Base-by-base conservation (phyloP, 352 stramenopile genomes). In the Phytophthora pini region DNA sequence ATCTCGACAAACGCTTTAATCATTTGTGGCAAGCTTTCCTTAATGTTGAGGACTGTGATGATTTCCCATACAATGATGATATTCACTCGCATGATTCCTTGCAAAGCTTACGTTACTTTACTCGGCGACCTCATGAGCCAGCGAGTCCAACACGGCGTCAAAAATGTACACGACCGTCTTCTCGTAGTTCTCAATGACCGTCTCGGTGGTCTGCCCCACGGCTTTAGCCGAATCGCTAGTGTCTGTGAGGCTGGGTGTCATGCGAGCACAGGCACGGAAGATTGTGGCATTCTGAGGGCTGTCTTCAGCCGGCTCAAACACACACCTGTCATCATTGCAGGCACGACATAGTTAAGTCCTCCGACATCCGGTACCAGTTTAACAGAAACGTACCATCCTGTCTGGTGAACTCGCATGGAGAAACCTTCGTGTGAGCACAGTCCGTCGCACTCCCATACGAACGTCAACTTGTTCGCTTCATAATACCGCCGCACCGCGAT, bases 381-480 rank as follows among this genome's bases (percentile, higher is more conserved):
- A 61, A 44, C 7, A 9, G 38, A 34, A 17, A 69, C 69, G 8
- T 47, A 86, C 79, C 76, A 88, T 74, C 76, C 76, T 72, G 80
- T 88, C 38, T 85, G 71, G 46, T 67, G 68, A 12, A 88, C 39
- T 10, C 67, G 71, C n/a, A 81, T 72, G 0, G 68, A 66, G 29
- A 68, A 64, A 32, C 24, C 45, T 44, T 61, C 58, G 17, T 61
- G 39, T 11, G 71, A 62, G 27, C 52, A 75, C 6, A 65, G 27
- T 8, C 69, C 79, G 6, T 75, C 51, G 45, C 71, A 88, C 54
- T 86, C 76, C 79, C 79, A 88, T 12, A 82, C 67, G 44, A 77
- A 82, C 17, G 76, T 82, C 24, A 86, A 56, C 13, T 80, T 70
- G 20, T 82, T 61, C 20, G 70, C 58, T 39, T 88, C 79, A 10